phyloP scores from a whole-genome alignment of 2,329 filamentous ascomycete genomes.

The Alternaria metachromatica region DNA sequence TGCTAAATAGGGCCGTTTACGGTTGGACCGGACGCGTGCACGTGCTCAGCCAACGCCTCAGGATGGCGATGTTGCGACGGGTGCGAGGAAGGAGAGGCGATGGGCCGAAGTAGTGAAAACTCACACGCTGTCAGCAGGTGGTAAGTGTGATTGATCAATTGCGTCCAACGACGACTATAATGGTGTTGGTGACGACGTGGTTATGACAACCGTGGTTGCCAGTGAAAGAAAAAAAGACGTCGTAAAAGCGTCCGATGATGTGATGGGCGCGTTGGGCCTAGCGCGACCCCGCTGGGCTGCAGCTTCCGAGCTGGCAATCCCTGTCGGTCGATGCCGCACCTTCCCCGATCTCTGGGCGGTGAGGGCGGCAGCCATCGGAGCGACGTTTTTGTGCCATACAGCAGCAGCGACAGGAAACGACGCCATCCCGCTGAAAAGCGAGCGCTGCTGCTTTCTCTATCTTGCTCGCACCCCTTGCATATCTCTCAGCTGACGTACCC shows the following conservation, averaged over 20 bases:
- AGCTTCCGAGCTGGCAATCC: conserved; percentile 11
- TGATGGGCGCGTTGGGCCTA: conserved; percentile 11
- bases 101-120: background rate
- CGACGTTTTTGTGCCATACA: conserved; percentile 13
- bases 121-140: background rate
- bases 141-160: background rate
- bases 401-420: conserved; percentile 14
- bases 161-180: background rate
- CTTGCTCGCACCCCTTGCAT: background rate
- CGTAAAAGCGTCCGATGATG: conserved; percentile 22
- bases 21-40: conserved; percentile 30
- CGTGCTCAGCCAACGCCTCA: conserved; percentile 19
- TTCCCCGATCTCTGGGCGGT: conserved; percentile 22
- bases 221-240: conserved; percentile 4
- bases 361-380: conserved; percentile 16
- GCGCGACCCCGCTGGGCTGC: conserved; percentile 18
- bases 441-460: background rate
- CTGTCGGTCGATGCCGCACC: conserved; percentile 18
- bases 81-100: background rate
- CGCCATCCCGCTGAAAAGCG: conserved; percentile 19
- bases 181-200: background rate
- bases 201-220: background rate
- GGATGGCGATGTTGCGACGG: background rate
- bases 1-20: conserved; percentile 31
- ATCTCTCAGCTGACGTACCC: background rate